phyloP scores from a whole-genome alignment of 179 eudicot species.

The Silene vulgaris region DNA sequence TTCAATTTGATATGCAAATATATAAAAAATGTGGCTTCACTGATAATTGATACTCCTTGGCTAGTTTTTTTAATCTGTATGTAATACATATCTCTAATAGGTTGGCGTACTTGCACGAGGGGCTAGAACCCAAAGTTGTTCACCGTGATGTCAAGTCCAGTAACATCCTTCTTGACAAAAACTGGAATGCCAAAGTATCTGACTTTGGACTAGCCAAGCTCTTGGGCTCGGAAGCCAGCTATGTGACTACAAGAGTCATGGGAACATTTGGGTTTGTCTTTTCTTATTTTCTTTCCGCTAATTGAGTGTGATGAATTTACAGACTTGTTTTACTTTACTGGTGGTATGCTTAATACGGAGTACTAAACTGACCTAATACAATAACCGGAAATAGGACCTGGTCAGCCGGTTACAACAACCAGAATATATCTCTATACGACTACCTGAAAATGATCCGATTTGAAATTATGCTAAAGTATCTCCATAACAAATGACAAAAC shows the following conservation, averaged over 20 bases:
- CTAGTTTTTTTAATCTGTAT: neutral
- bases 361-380: no score
- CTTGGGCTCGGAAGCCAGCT: conserved; percentile 76
- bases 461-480: no score
- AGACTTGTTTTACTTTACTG: neutral
- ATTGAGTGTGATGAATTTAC: neutral
- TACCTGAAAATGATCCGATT: no score
- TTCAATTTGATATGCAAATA: neutral
- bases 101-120: conserved; percentile 86
- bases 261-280: conserved; percentile 84
- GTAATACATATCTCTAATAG: conserved; percentile 32
- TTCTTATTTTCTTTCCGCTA: neutral
- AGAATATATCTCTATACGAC: no score
- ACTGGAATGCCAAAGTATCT: conserved; percentile 78
- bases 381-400: no score
- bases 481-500: no score
- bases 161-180: conserved; percentile 76
- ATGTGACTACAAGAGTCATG: conserved; percentile 89
- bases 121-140: conserved; percentile 90
- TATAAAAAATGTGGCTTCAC: neutral
- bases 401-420: no score
- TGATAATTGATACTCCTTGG: neutral
- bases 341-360: neutral
- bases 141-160: conserved; percentile 94
- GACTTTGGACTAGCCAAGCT: conserved; percentile 94